Conservation (phyloP, 2,329 filamentous ascomycete genomes). For the Diaporthe eres region DNA sequence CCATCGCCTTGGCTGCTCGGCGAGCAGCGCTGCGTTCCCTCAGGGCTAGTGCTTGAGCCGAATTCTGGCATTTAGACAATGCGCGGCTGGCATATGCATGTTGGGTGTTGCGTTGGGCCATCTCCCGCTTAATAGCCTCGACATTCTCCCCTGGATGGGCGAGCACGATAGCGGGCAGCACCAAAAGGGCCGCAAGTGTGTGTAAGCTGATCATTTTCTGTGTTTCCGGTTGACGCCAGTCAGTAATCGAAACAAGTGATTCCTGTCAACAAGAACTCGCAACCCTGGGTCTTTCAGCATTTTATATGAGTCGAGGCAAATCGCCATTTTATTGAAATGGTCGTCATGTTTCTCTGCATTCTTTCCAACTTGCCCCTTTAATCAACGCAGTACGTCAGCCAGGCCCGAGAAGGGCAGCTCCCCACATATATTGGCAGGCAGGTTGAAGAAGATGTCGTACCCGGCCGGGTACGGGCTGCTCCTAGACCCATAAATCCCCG, state of each 20-base stretch:
- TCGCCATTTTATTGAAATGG: background rate
- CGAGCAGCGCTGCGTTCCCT: conserved; percentile 19
- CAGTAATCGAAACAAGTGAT: background rate
- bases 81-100: conserved; percentile 26
- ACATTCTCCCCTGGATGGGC: conserved; percentile 32
- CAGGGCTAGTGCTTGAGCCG: conserved; percentile 4
- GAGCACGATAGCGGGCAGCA: background rate
- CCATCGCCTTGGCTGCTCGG: conserved; percentile 31
- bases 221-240: background rate
- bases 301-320: background rate
- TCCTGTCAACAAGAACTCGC: background rate
- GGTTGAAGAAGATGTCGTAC: background rate
- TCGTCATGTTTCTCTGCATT: background rate
- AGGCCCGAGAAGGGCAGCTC: background rate
- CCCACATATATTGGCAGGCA: background rate
- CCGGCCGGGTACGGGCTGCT: background rate
- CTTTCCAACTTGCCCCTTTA: background rate
- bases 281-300: background rate
- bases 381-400: conserved; percentile 2
- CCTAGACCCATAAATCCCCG: background rate
- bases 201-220: conserved; percentile 9
- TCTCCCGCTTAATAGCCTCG: conserved; percentile 34
- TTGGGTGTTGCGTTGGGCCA: conserved; percentile 30
- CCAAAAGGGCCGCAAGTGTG: background rate
- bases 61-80: conserved; percentile 1